These are phyloP conservation scores for Candida sanyaensis DNA, from an alignment of 1,139 yeast species.

Conservation along the genomic window DNA sequence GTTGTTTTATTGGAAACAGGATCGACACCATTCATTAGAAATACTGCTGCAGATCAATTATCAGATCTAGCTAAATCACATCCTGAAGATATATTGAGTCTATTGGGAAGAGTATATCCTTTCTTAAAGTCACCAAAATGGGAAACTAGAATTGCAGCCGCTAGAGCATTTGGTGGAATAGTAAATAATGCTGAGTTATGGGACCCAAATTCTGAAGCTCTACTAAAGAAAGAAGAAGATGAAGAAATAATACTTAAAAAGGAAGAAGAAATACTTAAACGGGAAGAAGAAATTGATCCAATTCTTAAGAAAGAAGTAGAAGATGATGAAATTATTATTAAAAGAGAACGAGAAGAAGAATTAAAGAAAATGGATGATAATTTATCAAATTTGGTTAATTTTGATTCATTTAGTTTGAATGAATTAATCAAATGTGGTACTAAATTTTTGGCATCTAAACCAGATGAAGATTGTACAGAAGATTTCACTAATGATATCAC, in stretches of 20 bases:
- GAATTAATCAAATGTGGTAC: conserved; percentile 70
- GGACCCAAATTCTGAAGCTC: conserved; percentile 71
- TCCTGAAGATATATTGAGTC: conserved; percentile 85
- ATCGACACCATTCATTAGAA: conserved; percentile 88
- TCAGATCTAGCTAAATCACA: conserved; percentile 93
- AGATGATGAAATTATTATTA: conserved; percentile 31
- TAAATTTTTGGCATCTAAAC: conserved; percentile 71
- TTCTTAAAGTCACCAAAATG: conserved; percentile 80
- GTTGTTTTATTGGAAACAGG: conserved; percentile 90
- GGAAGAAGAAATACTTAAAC: conserved; percentile 35
- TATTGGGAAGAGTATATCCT: conserved; percentile 89
- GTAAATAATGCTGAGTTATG: conserved; percentile 76
- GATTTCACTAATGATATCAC: conserved; percentile 18
- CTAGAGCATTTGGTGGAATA: conserved; percentile 92
- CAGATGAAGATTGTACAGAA: conserved; percentile 34
- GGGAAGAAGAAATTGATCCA: conserved; percentile 16
- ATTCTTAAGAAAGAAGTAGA: conserved; percentile 18
- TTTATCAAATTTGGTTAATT: conserved; percentile 51
- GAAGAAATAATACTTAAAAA: conserved; percentile 15
- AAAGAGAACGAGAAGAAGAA: conserved; percentile 47
- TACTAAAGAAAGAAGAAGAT: conserved; percentile 23
- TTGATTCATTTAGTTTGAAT: conserved; percentile 63
- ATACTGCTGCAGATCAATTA: conserved; percentile 96
- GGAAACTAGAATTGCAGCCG: conserved; percentile 97
- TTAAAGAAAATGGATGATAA: conserved; percentile 49